Evolutionary conservation across 495 filamentous ascomycete genomes (phyloP), one percentile per base, ranked within the genome.

Genomic region (Diplogelasinospora grovesii): DNA sequence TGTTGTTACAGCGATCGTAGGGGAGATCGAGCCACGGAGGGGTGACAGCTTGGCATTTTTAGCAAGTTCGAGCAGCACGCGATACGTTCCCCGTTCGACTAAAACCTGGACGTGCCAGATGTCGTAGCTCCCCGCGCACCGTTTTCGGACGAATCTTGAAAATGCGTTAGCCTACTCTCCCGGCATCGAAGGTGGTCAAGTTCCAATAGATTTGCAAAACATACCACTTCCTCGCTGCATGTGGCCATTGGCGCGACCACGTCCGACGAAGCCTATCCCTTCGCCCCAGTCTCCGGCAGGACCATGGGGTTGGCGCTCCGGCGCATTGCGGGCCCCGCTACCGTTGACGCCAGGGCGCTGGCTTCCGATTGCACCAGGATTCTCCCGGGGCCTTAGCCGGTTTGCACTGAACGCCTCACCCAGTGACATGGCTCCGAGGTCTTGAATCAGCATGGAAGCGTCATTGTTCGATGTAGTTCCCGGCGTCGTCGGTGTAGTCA

Each of bases 231-330:
- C 80, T 37, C 84, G 78, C 36, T 80, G 72, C 54, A 80, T 77
- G 61, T 95, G 89, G 46, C 88, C 88, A 59, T 87, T 89, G 49
- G 81, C 75, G 45, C 86, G 77, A 48, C 73, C 70, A 33, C 81
- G 73, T 10, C 50, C 57, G 15, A 68, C 65, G 54, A 93, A 94
- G 11, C 85, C 86, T 41, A 78, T 63, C 30, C 77, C 78, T 21
- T 73, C 68, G 15, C 59, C 60, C 65, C 89, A 88, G 46, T 94
- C 89, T 26, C 72, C 71, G 32, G 75, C 67, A 22, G 89, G 87
- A 25, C 86, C 86, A 52, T 83, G 78, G 34, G 89, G 87, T 61
- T 94, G 87, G 46, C 89, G 74, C 47, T 89, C 78, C 34, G 86
- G 85, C 44, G 81, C 74, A 57, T 80, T 82, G 45, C 80, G 77